Evolutionary conservation across 441 rosid species (phyloP).

Genomic region (Melastoma candidum): DNA sequence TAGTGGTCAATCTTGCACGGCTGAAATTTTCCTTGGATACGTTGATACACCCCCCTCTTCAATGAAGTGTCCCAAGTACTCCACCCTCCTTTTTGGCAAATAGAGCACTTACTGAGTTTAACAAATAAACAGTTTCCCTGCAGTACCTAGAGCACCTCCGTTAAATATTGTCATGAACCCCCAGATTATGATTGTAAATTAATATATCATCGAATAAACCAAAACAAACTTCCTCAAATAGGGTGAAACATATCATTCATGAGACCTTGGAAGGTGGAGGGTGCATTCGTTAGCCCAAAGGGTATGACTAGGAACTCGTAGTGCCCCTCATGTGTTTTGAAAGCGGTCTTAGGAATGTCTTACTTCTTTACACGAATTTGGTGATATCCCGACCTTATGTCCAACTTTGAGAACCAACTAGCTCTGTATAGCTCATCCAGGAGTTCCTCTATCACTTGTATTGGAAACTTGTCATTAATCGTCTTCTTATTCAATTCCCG

Average conservation of each 20-base stretch:
- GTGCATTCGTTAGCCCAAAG: background rate
- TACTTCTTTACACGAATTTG: background rate
- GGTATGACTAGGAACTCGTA: too few relatives aligned
- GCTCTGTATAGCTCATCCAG: background rate
- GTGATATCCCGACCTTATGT: background rate
- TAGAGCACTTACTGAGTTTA: background rate
- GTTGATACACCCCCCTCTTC: too few relatives aligned
- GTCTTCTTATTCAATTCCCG: background rate
- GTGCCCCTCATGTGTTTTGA: background rate
- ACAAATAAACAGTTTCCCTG: background rate
- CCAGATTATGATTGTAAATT: background rate
- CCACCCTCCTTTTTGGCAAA: background rate
- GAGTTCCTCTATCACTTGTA: background rate
- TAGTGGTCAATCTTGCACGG: too few relatives aligned
- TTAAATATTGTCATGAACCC: background rate
- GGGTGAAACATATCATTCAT: too few relatives aligned
- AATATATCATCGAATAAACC: slow-evolving; percentile 1
- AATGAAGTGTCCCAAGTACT: background rate
- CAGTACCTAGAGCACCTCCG: background rate
- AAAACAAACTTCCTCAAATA: background rate
- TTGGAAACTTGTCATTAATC: background rate
- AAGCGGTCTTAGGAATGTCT: background rate
- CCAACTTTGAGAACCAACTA: background rate
- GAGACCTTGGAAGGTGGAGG: too few relatives aligned
- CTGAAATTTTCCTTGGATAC: too few relatives aligned